Base-by-base conservation (phyloP, 805 yeast genomes). In the Schwanniomyces vanrijiae region DNA sequence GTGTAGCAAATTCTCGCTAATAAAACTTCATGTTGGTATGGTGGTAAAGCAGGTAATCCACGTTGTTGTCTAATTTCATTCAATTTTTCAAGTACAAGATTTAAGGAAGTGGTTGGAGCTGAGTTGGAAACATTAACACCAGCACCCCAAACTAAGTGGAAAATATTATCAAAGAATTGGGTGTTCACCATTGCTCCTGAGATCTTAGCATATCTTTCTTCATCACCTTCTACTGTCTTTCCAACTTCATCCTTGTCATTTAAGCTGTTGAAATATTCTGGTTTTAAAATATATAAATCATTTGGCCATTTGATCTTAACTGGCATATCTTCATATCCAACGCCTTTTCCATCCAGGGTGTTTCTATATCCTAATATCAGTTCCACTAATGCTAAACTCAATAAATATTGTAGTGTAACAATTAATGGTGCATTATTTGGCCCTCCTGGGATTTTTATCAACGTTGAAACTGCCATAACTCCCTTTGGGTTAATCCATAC, bases 401-500 rank as follows among this genome's bases (percentile, higher is more conserved):
- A 81, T 11, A 94, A 64, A 60, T 94, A 94, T 64, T 94, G 99
- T 20, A 90, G 73, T 49, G 94, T 89, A 0, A 90, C 95, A 21
- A 94, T 77, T 7, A 87, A 77, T 26, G 78, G 68, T 16, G 70
- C 64, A 19, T 73, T 69, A 2, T 72, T 59, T 2, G 58, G 57
- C 3, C 76, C 75, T 3, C 55, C 46, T 0, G 88, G 83, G 11
- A 90, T 67, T 42, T 83, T 78, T 49, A 88, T 63, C 9, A 89
- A 80, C 1, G 83, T 77, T 0, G 97, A 89, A 5, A 83, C 80
- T 0, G 98, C 96, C 64, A 90, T 68, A 1, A 90, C 95, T 9
- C 99, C 99, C 20, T 79, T 76, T 3, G 99, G 99, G 55, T 89
- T 91, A 20, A 94, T 85, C 99, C 99, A 94, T 2, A 83, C 84